phyloP scores from a whole-genome alignment of 768 basidiomycete species.

The Asterophora parasitica region DNA sequence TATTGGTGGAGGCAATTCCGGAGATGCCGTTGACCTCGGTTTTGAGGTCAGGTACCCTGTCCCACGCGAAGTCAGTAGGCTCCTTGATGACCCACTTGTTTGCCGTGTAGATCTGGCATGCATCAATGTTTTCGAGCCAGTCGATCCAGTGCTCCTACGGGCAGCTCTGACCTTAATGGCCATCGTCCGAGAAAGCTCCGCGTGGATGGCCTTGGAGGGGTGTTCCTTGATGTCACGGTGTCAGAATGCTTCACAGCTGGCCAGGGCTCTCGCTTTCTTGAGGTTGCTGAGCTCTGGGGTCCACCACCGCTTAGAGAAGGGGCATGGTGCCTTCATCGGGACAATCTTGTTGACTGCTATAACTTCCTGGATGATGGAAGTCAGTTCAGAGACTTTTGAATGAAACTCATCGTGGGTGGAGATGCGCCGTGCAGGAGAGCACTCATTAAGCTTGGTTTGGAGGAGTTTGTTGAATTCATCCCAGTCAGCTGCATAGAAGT shows the following conservation, averaged over 20 bases:
- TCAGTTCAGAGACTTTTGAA: too few species aligned
- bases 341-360: too few species aligned
- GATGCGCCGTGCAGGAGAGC: too few species aligned
- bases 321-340: slow-evolving; percentile 9
- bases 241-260: background rate
- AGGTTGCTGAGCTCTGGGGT: slow-evolving; percentile 9
- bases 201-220: background rate
- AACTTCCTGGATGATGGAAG: too few species aligned
- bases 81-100: background rate
- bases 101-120: slow-evolving; percentile 1
- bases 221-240: background rate
- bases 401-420: too few species aligned
- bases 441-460: too few species aligned
- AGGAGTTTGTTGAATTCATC: slow-evolving; percentile 14
- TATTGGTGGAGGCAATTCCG: background rate
- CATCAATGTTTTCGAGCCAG: slow-evolving; percentile 7
- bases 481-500: slow-evolving; percentile 23
- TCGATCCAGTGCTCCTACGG: slow-evolving; percentile 1
- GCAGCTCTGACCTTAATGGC: too few species aligned
- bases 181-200: too few species aligned
- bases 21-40: background rate
- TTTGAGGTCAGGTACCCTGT: too few species aligned
- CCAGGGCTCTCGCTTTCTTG: background rate
- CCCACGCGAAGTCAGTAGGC: slow-evolving; percentile 4
- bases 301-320: too few species aligned